Conservation (phyloP, 2,329 filamentous ascomycete species). For the Sporothrix pallida region DNA sequence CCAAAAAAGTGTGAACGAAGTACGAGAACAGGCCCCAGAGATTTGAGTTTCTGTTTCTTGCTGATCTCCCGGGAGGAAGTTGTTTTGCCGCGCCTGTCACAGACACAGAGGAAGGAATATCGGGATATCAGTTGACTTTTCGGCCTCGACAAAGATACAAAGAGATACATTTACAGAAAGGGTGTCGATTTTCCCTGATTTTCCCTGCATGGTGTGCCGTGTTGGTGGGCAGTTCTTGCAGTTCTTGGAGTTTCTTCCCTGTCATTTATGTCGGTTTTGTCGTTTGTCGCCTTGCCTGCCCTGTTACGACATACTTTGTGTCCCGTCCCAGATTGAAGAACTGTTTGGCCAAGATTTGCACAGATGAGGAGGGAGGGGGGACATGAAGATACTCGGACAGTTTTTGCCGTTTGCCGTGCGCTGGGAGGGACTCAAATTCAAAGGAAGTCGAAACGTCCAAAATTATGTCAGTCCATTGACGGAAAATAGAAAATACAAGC, state of each 20-base stretch:
- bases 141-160: background rate
- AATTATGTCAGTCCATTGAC: background rate
- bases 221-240: background rate
- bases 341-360: background rate
- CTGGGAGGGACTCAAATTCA: too few species aligned
- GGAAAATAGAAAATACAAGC: background rate
- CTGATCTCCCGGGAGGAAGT: background rate
- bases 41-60: background rate
- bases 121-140: background rate
- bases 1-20: too few species aligned
- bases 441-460: too few species aligned
- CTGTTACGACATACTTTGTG: background rate
- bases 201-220: constrained; percentile 15
- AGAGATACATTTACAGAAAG: background rate
- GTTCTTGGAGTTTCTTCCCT: too few species aligned
- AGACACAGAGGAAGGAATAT: background rate
- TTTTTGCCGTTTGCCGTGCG: background rate
- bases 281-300: background rate
- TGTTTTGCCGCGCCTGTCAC: background rate
- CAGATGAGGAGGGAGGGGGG: background rate
- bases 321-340: background rate
- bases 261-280: too few species aligned
- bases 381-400: background rate
- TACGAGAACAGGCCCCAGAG: background rate
- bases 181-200: constrained; percentile 12